Evolutionary conservation across 1,284 basidiomycete genomes (phyloP).

Genomic region (Marasmius tenuissimus): DNA sequence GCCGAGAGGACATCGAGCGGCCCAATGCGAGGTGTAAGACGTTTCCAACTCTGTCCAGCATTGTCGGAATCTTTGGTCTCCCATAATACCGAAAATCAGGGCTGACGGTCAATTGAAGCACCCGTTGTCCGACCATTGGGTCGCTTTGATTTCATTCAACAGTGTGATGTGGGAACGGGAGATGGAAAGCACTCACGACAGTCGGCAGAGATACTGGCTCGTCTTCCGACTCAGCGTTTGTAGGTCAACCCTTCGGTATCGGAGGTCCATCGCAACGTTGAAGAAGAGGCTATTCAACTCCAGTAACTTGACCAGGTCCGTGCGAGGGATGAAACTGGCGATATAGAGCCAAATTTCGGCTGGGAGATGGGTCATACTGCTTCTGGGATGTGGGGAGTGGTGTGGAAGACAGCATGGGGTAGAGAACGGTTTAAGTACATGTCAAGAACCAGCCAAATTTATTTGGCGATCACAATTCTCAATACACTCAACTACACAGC

Average conservation of each 20-base stretch:
- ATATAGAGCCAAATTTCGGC: constrained; percentile 39
- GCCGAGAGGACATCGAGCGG: neutral
- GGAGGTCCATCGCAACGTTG: constrained; percentile 34
- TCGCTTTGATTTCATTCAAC: constrained; percentile 20
- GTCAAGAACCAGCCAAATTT: neutral
- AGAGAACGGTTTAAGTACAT: neutral
- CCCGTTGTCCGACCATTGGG: constrained; percentile 21
- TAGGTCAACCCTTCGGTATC: constrained; percentile 32
- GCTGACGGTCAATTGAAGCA: constrained; percentile 13
- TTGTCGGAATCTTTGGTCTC: neutral
- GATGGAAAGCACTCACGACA: constrained; percentile 28
- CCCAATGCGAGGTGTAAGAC: constrained; percentile 1
- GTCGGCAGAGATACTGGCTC: constrained; percentile 24
- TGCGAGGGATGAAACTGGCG: constrained; percentile 30
- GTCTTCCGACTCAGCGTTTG: constrained; percentile 19
- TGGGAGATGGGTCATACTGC: constrained; percentile 27
- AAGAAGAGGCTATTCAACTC: constrained; percentile 40
- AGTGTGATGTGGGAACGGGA: neutral
- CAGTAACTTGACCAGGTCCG: constrained; percentile 26
- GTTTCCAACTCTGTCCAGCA: constrained; percentile 1
- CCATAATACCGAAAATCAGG: constrained; percentile 12
- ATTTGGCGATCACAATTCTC: neutral
- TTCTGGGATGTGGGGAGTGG: neutral
- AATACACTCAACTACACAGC: neutral
- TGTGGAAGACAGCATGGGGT: neutral